Percentiles rank a stretch among this genome's conserved stretches.
Evolutionary conservation across 805 yeast species (phyloP).

Genomic region (Saccharomycopsis sp.): DNA sequence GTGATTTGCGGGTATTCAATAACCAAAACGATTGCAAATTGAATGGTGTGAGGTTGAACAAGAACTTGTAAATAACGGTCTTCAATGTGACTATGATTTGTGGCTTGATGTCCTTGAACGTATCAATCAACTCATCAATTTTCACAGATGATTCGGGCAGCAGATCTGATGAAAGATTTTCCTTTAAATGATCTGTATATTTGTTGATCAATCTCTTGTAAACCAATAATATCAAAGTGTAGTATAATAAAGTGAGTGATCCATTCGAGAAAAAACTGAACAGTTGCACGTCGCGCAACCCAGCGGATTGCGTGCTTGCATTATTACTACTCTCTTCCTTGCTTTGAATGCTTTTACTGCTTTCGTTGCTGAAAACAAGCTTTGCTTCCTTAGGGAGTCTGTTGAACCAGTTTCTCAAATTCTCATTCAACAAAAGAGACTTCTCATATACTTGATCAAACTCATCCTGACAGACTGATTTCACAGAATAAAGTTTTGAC

Average conservation of each 20-base stretch:
- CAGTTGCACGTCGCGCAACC: slow-evolving; percentile 2
- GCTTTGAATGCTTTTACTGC: neutral
- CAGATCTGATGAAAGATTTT: slow-evolving; percentile 3
- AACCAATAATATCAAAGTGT: slow-evolving; percentile 22
- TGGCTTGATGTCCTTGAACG: slow-evolving; percentile 17
- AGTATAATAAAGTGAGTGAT: slow-evolving; percentile 23
- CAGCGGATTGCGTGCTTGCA: neutral
- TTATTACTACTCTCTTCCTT: neutral
- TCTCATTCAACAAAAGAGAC: slow-evolving; percentile 17
- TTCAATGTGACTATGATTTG: slow-evolving; percentile 21
- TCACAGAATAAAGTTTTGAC: slow-evolving; percentile 23
- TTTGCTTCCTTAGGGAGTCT: slow-evolving; percentile 19
- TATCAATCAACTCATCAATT: neutral
- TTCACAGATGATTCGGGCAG: neutral
- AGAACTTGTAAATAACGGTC: slow-evolving; percentile 21
- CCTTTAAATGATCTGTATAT: slow-evolving; percentile 22
- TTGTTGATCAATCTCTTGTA: slow-evolving; percentile 24
- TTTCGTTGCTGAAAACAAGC: slow-evolving; percentile 2
- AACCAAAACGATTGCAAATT: slow-evolving; percentile 24
- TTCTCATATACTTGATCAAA: slow-evolving; percentile 22
- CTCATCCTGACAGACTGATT: slow-evolving; percentile 23
- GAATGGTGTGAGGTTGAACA: slow-evolving; percentile 21
- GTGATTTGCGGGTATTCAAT: slow-evolving; percentile 19
- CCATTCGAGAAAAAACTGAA: slow-evolving; percentile 20
- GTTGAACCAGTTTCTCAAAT: slow-evolving; percentile 24